phyloP scores from a whole-genome alignment of 2,329 filamentous ascomycete genomes.

The Colletotrichum plurivorum region DNA sequence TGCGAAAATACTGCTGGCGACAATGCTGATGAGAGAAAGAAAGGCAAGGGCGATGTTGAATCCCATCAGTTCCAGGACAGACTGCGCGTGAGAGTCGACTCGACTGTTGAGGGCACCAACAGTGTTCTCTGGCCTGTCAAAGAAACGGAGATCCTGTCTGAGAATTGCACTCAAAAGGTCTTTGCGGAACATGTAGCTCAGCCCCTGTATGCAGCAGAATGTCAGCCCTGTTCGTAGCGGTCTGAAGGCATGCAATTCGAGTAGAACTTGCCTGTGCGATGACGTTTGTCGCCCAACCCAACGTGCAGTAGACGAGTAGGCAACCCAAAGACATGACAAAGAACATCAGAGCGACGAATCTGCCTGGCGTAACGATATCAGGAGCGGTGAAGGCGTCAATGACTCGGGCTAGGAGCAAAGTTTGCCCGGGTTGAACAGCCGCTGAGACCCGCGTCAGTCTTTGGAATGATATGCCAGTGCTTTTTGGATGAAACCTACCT shows the following conservation, averaged over 20 bases:
- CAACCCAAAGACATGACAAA: constrained; percentile 46
- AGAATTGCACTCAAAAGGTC: constrained; percentile 48
- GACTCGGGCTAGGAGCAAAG: constrained; percentile 56
- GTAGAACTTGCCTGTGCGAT: constrained; percentile 33
- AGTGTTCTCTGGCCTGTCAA: constrained; percentile 51
- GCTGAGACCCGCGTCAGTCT: background rate
- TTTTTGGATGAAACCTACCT: background rate
- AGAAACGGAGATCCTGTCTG: constrained; percentile 58
- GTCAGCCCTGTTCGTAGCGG: background rate
- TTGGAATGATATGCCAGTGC: background rate
- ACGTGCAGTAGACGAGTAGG: constrained; percentile 43
- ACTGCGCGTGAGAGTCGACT: constrained; percentile 52
- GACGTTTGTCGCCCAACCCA: constrained; percentile 44
- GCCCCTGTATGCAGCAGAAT: background rate
- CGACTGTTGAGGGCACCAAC: constrained; percentile 51
- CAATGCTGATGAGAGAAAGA: constrained; percentile 56
- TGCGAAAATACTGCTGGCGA: constrained; percentile 55
- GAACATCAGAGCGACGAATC: constrained; percentile 52
- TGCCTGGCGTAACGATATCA: constrained; percentile 33
- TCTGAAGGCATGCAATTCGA: background rate
- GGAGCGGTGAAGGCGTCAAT: constrained; percentile 55
- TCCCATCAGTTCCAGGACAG: constrained; percentile 61
- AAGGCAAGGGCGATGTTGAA: constrained; percentile 59
- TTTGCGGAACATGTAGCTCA: constrained; percentile 44
- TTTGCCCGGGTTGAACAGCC: constrained; percentile 55